Base-by-base conservation (phyloP, 129 eudicot genomes). In the Arctium minus region DNA sequence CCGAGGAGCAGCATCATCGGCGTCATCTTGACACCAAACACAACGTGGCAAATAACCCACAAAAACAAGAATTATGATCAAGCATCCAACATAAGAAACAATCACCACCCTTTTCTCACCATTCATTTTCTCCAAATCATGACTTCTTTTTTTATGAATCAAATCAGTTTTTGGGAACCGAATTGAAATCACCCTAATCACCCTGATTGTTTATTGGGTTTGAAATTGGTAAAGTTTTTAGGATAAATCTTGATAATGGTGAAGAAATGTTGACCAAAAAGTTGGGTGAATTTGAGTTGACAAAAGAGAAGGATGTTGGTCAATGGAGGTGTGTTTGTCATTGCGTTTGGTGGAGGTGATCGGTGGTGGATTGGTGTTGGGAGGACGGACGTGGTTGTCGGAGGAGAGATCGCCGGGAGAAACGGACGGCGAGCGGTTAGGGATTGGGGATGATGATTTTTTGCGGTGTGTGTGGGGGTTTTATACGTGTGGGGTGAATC, bases 391-490 rank as follows among this genome's bases (percentile, higher is more conserved):
- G 86, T 83, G 71, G 87, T 75, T 83, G 78, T 74, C 79, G 92
- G 90, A 56, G 71, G 84, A 86, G 90, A 92, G 82, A 88, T 85
- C 88, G 89, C 87, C 33, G 73, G 79, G 91, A 88, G 92, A 83
- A 85, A 83, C 82, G 84, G 39, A 75, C 78, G 92, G 87, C 94
- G 80, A 32, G 1, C 33, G 33, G 68, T 50, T 70, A 17, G 74
- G 31, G 46, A 80, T 29, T 5, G n/a, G 29, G 44, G 53, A 18
- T 29, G 31, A 32, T 33, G 27, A 27, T 30, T 70, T 8, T 30
- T 70, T 9, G 13, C 50, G 8, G 48, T 42, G 48, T 42, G 12
- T 42, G 65, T 7, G 27, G 27, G 27, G 29, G 68, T 60, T 60
- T 60, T 60, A 60, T 60, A 60, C 68, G 68, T 60, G 68, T 60